Conservation (phyloP, 1,139 yeast species). For the Komagataea norvegica region DNA sequence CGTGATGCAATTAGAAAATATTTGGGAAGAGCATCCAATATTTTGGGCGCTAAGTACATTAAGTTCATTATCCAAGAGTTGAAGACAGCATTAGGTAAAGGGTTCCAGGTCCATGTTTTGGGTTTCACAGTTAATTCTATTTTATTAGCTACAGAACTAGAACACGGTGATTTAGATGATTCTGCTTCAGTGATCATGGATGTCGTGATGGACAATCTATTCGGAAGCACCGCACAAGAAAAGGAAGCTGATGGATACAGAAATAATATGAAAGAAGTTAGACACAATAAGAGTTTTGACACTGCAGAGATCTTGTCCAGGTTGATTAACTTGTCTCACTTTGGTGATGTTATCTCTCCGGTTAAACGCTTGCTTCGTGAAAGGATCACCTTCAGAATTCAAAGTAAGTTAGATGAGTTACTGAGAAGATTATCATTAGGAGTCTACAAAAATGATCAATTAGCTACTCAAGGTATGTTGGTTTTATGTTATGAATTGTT, state of each 20-base stretch:
- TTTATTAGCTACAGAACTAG: conserved; percentile 49
- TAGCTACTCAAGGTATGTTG: conserved; percentile 55
- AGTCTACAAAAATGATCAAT: conserved; percentile 57
- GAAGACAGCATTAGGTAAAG: conserved; percentile 73
- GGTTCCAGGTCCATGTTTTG: conserved; percentile 91
- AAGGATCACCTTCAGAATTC: conserved; percentile 61
- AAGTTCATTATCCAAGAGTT: conserved; percentile 74
- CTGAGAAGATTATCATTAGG: conserved; percentile 76
- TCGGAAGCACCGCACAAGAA: conserved; percentile 91
- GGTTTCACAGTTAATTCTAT: conserved; percentile 82
- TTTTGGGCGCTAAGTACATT: conserved; percentile 71
- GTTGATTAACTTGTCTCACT: conserved; percentile 55
- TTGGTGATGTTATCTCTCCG: conserved; percentile 65
- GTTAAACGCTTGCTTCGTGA: conserved; percentile 60
- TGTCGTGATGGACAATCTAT: conserved; percentile 84
- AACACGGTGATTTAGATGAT: conserved; percentile 74
- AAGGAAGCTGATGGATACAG: conserved; percentile 92
- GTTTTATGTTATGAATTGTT: conserved; percentile 72
- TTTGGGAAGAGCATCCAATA: conserved; percentile 56
- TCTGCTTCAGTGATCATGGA: conserved; percentile 58
- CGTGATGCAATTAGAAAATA: conserved; percentile 85
- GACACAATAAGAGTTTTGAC: conserved; percentile 82
- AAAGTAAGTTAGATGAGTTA: conserved; percentile 74
- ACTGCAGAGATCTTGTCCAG: conserved; percentile 75
- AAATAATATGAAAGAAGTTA: conserved; percentile 86